Percentiles rank a stretch among this genome's conserved stretches.
Conservation (phyloP, 805 yeast species). For the Naumovozyma dairenensis region DNA sequence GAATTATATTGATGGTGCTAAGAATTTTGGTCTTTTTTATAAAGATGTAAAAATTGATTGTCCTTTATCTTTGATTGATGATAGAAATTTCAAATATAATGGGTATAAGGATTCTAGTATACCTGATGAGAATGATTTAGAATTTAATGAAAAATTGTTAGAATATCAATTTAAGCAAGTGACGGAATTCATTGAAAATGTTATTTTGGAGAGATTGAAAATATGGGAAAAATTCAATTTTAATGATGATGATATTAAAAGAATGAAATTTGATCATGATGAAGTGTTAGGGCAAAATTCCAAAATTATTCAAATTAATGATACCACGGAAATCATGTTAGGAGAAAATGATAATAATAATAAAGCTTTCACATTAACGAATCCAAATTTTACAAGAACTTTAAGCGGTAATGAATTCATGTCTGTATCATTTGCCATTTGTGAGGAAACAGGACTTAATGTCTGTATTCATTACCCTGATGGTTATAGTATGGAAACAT, state of each 20-base stretch:
- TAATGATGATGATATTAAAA: constrained; percentile 24
- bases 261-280: constrained; percentile 18
- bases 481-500: constrained; percentile 18
- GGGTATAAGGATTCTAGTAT: constrained; percentile 2
- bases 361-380: constrained; percentile 10
- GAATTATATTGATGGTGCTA: constrained; percentile 6
- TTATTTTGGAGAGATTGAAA: constrained; percentile 10
- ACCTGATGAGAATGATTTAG: constrained; percentile 8
- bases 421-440: constrained; percentile 20
- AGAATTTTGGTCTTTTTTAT: constrained; percentile 17
- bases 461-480: constrained; percentile 24
- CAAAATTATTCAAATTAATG: constrained; percentile 21
- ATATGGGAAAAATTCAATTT: constrained; percentile 18
- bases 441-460: constrained; percentile 17
- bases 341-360: neutral
- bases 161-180: constrained; percentile 20
- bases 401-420: constrained; percentile 16
- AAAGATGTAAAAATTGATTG: constrained; percentile 21
- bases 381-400: constrained; percentile 19
- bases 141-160: constrained; percentile 12
- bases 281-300: constrained; percentile 4
- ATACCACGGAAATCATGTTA: constrained; percentile 15
- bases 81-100: constrained; percentile 6
- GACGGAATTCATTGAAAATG: constrained; percentile 13
- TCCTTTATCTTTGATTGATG: constrained; percentile 20